Percentiles rank a stretch among this genome's conserved stretches.
phyloP scores from a whole-genome alignment of 306 rosid genomes.

The Mimosa pudica region DNA sequence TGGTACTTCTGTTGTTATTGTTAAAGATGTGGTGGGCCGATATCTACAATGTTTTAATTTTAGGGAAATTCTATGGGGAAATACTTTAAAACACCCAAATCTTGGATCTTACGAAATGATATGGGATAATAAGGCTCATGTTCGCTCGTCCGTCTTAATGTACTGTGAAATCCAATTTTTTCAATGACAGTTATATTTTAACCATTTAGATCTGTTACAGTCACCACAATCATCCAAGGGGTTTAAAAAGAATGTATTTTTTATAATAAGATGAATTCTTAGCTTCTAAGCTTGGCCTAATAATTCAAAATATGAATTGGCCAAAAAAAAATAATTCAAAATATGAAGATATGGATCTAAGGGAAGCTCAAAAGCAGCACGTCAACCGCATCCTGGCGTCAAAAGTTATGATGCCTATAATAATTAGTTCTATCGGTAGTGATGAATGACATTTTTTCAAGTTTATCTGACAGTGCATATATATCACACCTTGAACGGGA shows the following conservation, averaged over 20 bases:
- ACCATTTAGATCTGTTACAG: not conserved
- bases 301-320: not conserved
- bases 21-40: too few relatives aligned
- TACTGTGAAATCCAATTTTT: too few relatives aligned
- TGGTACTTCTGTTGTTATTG: too few relatives aligned
- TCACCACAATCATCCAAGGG: not conserved
- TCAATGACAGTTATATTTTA: not conserved
- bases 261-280: not conserved
- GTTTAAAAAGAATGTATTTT: not conserved
- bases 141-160: too few relatives aligned
- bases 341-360: too few relatives aligned
- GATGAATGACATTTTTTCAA: not conserved
- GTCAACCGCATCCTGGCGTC: not conserved
- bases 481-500: too few relatives aligned
- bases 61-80: too few relatives aligned
- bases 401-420: not conserved
- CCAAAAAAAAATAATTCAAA: constrained; percentile 24
- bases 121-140: too few relatives aligned
- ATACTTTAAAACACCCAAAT: too few relatives aligned
- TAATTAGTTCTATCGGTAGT: not conserved
- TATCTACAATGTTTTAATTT: too few relatives aligned
- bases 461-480: not conserved
- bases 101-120: too few relatives aligned
- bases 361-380: not conserved
- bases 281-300: constrained; percentile 8